Conservation (phyloP, 257 asterid genomes). For the Echium plantagineum region DNA sequence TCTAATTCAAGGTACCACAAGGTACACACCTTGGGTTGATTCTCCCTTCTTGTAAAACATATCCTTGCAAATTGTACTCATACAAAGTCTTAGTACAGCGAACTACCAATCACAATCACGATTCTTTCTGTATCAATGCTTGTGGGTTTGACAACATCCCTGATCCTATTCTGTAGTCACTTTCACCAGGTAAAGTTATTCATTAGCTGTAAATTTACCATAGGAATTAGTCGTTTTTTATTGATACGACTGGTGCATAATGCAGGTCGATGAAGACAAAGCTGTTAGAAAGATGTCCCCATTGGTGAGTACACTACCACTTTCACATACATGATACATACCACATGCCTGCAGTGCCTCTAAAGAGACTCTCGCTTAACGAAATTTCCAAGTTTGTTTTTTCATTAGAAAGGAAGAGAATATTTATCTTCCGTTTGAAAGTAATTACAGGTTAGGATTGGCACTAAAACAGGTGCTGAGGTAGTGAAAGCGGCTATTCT, state of each 20-base stretch:
- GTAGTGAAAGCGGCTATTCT: conserved; percentile 44
- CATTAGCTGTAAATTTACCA: conserved; percentile 6
- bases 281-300: conserved; percentile 73
- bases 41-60: not conserved
- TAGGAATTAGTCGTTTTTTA: not conserved
- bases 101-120: conserved; percentile 46
- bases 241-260: conserved; percentile 10
- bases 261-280: conserved; percentile 60
- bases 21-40: conserved; percentile 23
- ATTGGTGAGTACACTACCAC: conserved; percentile 38
- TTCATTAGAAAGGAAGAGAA: not conserved
- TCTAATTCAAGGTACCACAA: conserved; percentile 61
- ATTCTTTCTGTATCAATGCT: conserved; percentile 60
- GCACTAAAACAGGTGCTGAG: conserved; percentile 48
- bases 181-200: conserved; percentile 64
- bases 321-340: not conserved
- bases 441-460: conserved; percentile 61
- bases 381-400: too few species aligned
- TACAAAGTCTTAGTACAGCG: conserved; percentile 24
- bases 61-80: not conserved
- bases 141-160: conserved; percentile 77
- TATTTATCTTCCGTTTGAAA: conserved; percentile 3
- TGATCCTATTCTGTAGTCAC: conserved; percentile 91
- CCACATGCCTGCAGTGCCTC: too few species aligned
- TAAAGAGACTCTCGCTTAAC: too few species aligned